A percentile compares a stretch with the other conserved stretches of the same genome.
Conservation (phyloP, 1,284 basidiomycete species). For the Ganoderma lingzhi region DNA sequence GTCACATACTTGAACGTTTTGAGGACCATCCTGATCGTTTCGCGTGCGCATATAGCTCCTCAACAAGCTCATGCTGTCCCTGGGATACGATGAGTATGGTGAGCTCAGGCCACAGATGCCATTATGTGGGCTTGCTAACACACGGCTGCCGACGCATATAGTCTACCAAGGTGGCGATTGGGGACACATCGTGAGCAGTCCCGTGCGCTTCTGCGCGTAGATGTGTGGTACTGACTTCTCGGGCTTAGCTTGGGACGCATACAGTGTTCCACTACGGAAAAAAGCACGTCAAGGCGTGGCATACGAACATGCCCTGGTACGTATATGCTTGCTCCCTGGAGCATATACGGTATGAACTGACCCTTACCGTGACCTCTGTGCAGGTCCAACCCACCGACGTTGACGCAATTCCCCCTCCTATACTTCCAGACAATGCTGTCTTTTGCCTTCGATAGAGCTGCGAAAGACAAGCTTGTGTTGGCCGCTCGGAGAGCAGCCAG, state of each 20-base stretch:
- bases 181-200: background rate
- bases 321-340: conserved; percentile 16
- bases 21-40: background rate
- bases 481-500: conserved; percentile 19
- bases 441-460: background rate
- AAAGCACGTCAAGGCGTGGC: conserved; percentile 34
- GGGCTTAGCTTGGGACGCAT: conserved; percentile 15
- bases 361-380: background rate
- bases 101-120: background rate
- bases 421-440: background rate
- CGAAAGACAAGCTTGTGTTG: conserved; percentile 24
- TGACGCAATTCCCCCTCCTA: background rate
- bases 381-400: background rate
- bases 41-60: conserved; percentile 17
- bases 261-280: conserved; percentile 25
- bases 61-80: conserved; percentile 34
- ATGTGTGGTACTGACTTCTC: background rate
- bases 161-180: conserved; percentile 5
- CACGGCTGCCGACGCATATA: background rate
- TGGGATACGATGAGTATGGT: conserved; percentile 39
- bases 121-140: background rate
- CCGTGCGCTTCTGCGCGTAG: background rate
- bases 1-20: background rate
- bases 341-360: conserved; percentile 24
- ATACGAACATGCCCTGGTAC: conserved; percentile 31